phyloP scores from a whole-genome alignment of 192 early-diverging fungal genomes.

The Kappamyces sp. region DNA sequence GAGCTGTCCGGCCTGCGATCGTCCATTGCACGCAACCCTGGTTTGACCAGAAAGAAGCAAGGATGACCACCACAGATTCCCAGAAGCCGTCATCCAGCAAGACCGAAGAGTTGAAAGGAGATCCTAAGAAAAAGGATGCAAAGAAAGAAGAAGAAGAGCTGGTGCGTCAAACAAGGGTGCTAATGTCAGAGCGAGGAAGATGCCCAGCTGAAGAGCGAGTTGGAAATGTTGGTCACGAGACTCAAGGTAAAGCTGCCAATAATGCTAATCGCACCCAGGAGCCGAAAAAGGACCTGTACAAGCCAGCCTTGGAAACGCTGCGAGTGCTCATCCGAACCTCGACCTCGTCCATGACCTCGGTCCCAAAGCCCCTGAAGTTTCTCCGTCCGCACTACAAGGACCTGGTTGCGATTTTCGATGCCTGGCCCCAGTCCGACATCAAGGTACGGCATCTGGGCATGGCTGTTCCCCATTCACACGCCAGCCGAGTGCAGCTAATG shows the following conservation, averaged over 20 bases:
- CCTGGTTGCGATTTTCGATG: conserved; percentile 61
- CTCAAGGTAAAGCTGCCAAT: conserved; percentile 59
- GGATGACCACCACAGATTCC: no score
- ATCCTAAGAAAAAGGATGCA: conserved; percentile 11
- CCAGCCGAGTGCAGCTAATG: no score
- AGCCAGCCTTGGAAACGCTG: conserved; percentile 80
- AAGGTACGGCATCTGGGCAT: conserved; percentile 46
- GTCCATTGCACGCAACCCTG: no score
- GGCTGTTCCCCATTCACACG: not conserved
- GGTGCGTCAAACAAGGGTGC: conserved; percentile 1
- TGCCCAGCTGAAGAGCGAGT: conserved; percentile 82
- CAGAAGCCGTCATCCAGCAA: no score
- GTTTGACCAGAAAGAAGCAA: no score
- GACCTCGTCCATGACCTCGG: conserved; percentile 98
- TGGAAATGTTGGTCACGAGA: conserved; percentile 91
- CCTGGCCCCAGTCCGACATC: conserved; percentile 69
- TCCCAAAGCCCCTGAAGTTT: conserved; percentile 97
- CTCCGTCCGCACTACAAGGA: conserved; percentile 78
- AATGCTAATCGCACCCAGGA: conserved; percentile 37
- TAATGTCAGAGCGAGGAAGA: conserved; percentile 88
- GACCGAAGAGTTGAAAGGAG: no score
- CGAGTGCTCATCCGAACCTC: conserved; percentile 87
- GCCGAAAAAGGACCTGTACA: conserved; percentile 67
- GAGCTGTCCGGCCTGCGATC: no score
- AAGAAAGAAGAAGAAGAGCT: conserved; percentile 17